These are phyloP conservation scores for Kuraishia piskuri DNA, from an alignment of 805 yeast genomes.

Conservation along the genomic window DNA sequence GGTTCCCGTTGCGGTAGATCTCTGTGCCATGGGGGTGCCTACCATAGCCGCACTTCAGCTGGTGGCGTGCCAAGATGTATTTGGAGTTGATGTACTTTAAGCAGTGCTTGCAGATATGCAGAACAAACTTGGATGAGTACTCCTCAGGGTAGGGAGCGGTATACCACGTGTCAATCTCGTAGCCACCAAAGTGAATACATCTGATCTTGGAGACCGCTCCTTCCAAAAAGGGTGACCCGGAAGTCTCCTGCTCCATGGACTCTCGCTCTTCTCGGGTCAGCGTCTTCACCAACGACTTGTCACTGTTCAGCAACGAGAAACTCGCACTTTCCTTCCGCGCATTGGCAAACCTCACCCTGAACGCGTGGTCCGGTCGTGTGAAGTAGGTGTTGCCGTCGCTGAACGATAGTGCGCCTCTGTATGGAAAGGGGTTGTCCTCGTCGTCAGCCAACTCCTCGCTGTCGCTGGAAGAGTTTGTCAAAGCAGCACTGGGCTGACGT, in stretches of 20 bases:
- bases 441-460: neutral
- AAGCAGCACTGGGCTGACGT: neutral
- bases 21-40: conserved; percentile 87
- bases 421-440: conserved; percentile 40
- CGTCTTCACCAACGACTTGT: conserved; percentile 17
- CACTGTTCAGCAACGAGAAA: conserved; percentile 27
- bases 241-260: neutral
- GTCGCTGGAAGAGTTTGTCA: neutral
- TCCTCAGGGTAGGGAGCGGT: conserved; percentile 91
- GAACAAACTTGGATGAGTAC: conserved; percentile 49
- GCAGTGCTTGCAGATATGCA: conserved; percentile 81
- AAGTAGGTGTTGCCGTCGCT: conserved; percentile 50
- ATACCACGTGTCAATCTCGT: conserved; percentile 85
- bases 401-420: conserved; percentile 52
- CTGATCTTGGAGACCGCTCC: conserved; percentile 33
- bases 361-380: conserved; percentile 51
- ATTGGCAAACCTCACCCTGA: conserved; percentile 38
- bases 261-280: conserved; percentile 4
- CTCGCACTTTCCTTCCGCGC: conserved; percentile 29
- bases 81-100: conserved; percentile 70
- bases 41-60: conserved; percentile 55
- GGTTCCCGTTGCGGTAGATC: conserved; percentile 63
- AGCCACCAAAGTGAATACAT: conserved; percentile 61
- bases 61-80: conserved; percentile 61
- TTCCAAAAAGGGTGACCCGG: neutral